phyloP scores from a whole-genome alignment of 2,329 filamentous ascomycete genomes.

The Xylaria sp. region DNA sequence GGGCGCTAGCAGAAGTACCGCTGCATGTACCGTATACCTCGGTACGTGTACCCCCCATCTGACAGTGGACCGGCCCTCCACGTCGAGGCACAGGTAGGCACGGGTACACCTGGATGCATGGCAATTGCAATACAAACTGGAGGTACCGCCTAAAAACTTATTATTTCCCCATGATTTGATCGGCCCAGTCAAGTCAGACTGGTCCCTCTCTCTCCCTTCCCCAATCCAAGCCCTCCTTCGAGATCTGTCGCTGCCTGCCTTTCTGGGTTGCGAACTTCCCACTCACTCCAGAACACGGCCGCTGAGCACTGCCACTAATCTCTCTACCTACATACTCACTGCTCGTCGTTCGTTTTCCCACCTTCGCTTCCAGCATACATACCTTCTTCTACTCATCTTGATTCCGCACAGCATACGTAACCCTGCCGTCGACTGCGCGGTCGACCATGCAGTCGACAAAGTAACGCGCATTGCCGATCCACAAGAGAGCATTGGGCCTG shows the following conservation, averaged over 20 bases:
- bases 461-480: slow-evolving; percentile 8
- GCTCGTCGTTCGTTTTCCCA: slow-evolving; percentile 29
- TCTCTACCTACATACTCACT: slow-evolving; percentile 3
- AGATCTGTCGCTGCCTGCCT: not conserved
- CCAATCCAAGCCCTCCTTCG: not conserved
- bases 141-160: not conserved
- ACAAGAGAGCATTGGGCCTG: slow-evolving; percentile 1
- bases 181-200: not conserved
- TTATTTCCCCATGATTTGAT: not conserved
- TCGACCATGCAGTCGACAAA: not conserved
- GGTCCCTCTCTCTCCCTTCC: not conserved
- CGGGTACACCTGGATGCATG: not conserved
- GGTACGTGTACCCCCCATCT: not conserved
- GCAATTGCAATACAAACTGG: not conserved
- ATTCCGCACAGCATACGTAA: not conserved
- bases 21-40: not conserved
- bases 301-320: slow-evolving; percentile 20
- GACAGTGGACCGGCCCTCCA: no score
- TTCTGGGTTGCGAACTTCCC: slow-evolving; percentile 10
- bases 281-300: slow-evolving; percentile 11
- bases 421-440: not conserved
- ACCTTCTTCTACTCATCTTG: slow-evolving; percentile 1
- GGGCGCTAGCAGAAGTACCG: not conserved
- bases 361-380: slow-evolving; percentile 7
- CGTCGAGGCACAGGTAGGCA: no score